A percentile compares a stretch with the other conserved stretches of the same genome.
Evolutionary conservation across 441 rosid genomes (phyloP).

Genomic region (Croton setiger): DNA sequence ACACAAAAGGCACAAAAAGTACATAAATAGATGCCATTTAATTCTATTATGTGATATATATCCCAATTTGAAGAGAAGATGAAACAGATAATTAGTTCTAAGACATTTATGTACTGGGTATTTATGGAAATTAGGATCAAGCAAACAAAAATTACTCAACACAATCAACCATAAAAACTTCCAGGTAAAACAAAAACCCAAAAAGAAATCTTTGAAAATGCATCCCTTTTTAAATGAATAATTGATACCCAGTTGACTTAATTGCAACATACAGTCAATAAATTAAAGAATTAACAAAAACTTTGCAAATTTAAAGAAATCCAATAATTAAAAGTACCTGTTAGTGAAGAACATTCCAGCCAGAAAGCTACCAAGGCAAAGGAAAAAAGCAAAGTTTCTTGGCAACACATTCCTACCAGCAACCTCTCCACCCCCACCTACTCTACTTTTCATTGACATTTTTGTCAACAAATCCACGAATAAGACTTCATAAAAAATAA

Average conservation of each 20-base stretch:
- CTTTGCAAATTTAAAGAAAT: conserved; percentile 9
- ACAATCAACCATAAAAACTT: background rate
- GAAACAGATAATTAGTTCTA: background rate
- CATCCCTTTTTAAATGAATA: conserved; percentile 6
- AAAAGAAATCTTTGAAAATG: conserved; percentile 5
- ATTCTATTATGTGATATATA: background rate
- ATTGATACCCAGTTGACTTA: conserved; percentile 15
- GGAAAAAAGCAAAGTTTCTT: conserved; percentile 50
- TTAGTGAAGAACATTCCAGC: conserved; percentile 79
- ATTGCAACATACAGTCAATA: conserved; percentile 9
- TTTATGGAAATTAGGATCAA: conserved; percentile 1
- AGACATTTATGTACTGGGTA: background rate
- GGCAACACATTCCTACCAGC: conserved; percentile 41
- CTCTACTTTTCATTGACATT: conserved; percentile 60
- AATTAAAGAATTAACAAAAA: conserved; percentile 8
- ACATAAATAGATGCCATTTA: background rate
- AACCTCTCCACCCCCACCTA: conserved; percentile 40
- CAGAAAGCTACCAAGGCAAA: conserved; percentile 64
- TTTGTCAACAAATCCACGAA: background rate
- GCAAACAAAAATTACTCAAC: background rate
- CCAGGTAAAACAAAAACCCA: background rate
- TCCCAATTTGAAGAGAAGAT: conserved; percentile 14
- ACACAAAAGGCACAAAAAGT: background rate
- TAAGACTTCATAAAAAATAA: background rate
- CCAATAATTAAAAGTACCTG: conserved; percentile 39